These are phyloP conservation scores for Chaetoceros tenuissimus DNA, from an alignment of 108 stramenopile species.

Conservation along the genomic window DNA sequence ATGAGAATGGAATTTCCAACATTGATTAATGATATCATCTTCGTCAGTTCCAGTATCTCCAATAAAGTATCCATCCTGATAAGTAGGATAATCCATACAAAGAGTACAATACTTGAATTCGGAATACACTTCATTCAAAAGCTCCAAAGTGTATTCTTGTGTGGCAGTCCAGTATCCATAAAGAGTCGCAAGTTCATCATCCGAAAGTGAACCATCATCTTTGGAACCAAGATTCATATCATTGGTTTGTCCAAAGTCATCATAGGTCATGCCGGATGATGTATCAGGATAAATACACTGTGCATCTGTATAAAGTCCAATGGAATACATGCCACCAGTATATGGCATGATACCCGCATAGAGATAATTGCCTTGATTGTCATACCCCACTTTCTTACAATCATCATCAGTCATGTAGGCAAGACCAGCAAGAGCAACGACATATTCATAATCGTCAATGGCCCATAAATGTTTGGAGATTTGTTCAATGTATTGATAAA, in stretches of 20 bases:
- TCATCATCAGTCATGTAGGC: constrained; percentile 76
- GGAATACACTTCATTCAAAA: constrained; percentile 71
- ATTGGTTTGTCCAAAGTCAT: constrained; percentile 45
- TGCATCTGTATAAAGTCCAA: constrained; percentile 66
- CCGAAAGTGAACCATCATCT: constrained; percentile 17
- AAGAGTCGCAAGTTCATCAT: constrained; percentile 28
- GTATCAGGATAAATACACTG: constrained; percentile 43
- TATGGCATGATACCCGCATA: constrained; percentile 58
- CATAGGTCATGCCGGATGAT: constrained; percentile 42
- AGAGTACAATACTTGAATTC: constrained; percentile 64
- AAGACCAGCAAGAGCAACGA: constrained; percentile 70
- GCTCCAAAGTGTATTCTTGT: constrained; percentile 72
- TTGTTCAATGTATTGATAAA: constrained; percentile 86
- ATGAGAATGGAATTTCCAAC: constrained; percentile 87
- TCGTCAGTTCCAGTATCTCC: constrained; percentile 76
- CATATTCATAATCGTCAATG: constrained; percentile 80
- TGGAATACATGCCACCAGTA: constrained; percentile 46
- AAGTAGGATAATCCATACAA: constrained; percentile 85
- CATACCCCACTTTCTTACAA: constrained; percentile 49
- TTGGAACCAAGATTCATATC: constrained; percentile 31
- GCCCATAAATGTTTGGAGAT: constrained; percentile 88
- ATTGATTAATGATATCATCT: constrained; percentile 86
- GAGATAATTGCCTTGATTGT: constrained; percentile 36
- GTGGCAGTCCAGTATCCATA: constrained; percentile 51
- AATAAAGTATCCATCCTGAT: constrained; percentile 85